Evolutionary conservation across 306 rosid species (phyloP), one percentile per base, ranked within the genome.

Genomic region (Ceratonia siliqua): DNA sequence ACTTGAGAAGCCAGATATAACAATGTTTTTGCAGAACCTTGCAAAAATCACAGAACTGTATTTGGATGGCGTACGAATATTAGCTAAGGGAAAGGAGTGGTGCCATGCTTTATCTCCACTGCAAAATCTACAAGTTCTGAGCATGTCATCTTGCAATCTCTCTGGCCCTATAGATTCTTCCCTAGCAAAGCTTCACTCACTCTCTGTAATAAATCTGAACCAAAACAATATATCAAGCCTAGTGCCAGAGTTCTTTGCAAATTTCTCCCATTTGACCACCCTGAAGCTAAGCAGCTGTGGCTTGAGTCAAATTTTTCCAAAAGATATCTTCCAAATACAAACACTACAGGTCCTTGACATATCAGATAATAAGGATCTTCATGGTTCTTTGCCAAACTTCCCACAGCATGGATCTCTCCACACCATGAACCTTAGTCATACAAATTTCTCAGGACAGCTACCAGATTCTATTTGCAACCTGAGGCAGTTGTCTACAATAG

Each of bases 61-160:
- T 82, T 81, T 91, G 0, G 92, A 89, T 83, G 86, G 90, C 42
- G 75, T 83, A 1, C 10, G 3, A 1, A 69, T 87, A 72, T 79
- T 82, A 10, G 71, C 71, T 0, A 4, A 0, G 11, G 86, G 85
- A 25, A 27, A 59, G 0, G 70, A 86, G 5, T 89, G 95, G 95
- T 28, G 89, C 9, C 68, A 35, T 28, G 64, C 79, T 0, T 28
- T 85, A 50, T 63, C 87, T 11, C 77, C 70, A 8, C 0, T 77
- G 24, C 5, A 55, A 0, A 17, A 72, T 0, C 61, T 83, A 2
- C 77, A 11, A 10, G 82, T 81, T 18, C 4, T 86, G 45, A 86
- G 86, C 42, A 64, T 86, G 81, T 53, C 78, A n/a, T 8, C 27
- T 0, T 81, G 86, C 68, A n/a, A 43, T 73, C 82, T 86, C 11